phyloP scores from a whole-genome alignment of 1,284 basidiomycete genomes.

The Mycena sp. region DNA sequence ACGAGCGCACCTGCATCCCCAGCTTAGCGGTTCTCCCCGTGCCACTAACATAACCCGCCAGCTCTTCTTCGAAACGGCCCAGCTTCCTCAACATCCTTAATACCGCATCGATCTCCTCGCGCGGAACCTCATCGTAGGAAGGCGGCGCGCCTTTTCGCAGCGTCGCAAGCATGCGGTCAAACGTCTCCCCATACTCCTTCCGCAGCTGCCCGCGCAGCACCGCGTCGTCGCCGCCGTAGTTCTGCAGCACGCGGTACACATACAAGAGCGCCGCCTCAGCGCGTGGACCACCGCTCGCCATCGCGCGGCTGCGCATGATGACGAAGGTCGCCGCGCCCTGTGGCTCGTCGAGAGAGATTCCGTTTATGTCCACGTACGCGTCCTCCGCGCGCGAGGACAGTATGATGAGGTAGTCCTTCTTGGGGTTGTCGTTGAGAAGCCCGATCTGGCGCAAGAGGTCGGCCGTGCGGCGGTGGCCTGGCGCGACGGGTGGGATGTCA shows the following conservation, averaged over 20 bases:
- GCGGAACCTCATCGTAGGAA: conserved; percentile 11
- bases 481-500: not conserved
- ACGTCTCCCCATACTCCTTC: conserved; percentile 21
- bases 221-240: not conserved
- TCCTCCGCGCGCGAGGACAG: not conserved
- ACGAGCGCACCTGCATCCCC: not conserved
- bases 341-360: conserved; percentile 20
- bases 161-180: conserved; percentile 13
- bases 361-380: not conserved
- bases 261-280: conserved; percentile 22
- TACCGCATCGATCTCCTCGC: conserved; percentile 14
- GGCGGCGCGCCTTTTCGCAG: not conserved
- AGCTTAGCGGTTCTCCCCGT: not conserved
- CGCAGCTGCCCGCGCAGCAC: conserved; percentile 17
- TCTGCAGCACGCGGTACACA: conserved; percentile 28
- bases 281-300: conserved; percentile 12
- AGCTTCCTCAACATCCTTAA: conserved; percentile 6
- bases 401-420: conserved; percentile 24
- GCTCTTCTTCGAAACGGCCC: conserved; percentile 23
- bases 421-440: conserved; percentile 17
- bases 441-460: conserved; percentile 24
- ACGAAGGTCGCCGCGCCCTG: conserved; percentile 21
- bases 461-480: conserved; percentile 13
- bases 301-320: conserved; percentile 24
- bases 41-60: not conserved